These are phyloP conservation scores for Hypoxylon sp. DNA, from an alignment of 2,329 filamentous ascomycete genomes.

Conservation along the genomic window DNA sequence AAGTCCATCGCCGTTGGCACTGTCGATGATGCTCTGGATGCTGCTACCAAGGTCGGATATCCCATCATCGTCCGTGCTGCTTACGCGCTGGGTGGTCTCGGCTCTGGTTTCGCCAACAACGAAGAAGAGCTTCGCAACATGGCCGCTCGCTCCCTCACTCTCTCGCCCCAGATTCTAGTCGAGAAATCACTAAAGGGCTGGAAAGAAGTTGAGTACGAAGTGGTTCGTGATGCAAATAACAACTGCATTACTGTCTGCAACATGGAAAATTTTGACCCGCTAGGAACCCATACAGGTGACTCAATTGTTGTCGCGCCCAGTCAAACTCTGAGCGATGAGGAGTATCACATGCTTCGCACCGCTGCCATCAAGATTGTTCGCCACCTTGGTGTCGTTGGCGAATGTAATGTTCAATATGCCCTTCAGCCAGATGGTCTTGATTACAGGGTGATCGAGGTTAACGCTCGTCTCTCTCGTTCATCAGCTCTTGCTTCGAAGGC, in stretches of 20 bases:
- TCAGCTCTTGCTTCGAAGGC: constrained; percentile 98
- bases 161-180: constrained; percentile 95
- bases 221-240: constrained; percentile 95
- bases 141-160: constrained; percentile 89
- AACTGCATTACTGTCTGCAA: constrained; percentile 99
- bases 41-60: constrained; percentile 89
- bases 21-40: constrained; percentile 90
- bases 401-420: constrained; percentile 99
- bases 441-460: constrained; percentile 99
- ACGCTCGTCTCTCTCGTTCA: constrained; percentile 96
- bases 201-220: constrained; percentile 99
- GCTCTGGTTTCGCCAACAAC: constrained; percentile 95
- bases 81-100: constrained; percentile 94
- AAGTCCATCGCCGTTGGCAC: constrained; percentile 94
- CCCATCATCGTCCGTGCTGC: constrained; percentile 98
- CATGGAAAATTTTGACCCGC: constrained; percentile 98
- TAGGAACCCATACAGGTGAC: constrained; percentile 98
- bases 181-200: constrained; percentile 99
- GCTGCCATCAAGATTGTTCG: constrained; percentile 98
- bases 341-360: constrained; percentile 99
- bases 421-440: constrained; percentile 96
- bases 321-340: constrained; percentile 97
- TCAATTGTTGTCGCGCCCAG: constrained; percentile 97
- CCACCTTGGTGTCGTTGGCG: constrained; percentile 95
- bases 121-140: constrained; percentile 93